phyloP scores from a whole-genome alignment of 306 rosid species.

The Hippophae rhamnoides region DNA sequence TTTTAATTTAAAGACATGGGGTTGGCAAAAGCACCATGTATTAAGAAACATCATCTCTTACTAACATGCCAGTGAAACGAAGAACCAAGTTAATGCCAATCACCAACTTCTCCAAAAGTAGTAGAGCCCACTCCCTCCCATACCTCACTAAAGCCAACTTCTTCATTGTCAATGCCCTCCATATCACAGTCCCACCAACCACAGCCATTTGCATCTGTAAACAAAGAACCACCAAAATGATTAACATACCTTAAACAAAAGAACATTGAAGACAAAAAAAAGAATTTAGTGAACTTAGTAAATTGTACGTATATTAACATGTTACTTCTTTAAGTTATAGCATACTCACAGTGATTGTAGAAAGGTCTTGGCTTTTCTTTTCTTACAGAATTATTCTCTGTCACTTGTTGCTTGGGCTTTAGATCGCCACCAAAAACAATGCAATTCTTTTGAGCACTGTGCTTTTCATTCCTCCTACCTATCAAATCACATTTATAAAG shows the following conservation, averaged over 20 bases:
- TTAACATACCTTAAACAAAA: constrained; percentile 1
- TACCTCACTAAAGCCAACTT: constrained; percentile 61
- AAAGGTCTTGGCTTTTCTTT: constrained; percentile 35
- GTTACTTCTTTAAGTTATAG: not conserved
- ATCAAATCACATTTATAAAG: constrained; percentile 9
- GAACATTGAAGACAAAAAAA: not conserved
- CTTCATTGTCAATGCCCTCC: constrained; percentile 87
- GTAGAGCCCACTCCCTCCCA: constrained; percentile 98
- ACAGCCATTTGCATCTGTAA: constrained; percentile 69
- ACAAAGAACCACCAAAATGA: not conserved
- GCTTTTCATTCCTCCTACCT: constrained; percentile 36
- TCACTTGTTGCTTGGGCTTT: constrained; percentile 35
- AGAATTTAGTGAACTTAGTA: not conserved
- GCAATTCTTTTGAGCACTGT: constrained; percentile 28
- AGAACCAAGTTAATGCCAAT: constrained; percentile 55
- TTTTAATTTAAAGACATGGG: no score
- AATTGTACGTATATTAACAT: not conserved
- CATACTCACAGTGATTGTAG: constrained; percentile 73
- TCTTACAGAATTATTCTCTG: constrained; percentile 16
- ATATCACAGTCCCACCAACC: constrained; percentile 89
- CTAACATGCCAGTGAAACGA: no score
- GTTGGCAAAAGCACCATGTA: no score
- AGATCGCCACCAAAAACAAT: constrained; percentile 60
- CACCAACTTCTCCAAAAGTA: constrained; percentile 57
- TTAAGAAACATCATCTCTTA: no score